phyloP scores from a whole-genome alignment of 2,329 filamentous ascomycete species.

The Colletotrichum destructivum region DNA sequence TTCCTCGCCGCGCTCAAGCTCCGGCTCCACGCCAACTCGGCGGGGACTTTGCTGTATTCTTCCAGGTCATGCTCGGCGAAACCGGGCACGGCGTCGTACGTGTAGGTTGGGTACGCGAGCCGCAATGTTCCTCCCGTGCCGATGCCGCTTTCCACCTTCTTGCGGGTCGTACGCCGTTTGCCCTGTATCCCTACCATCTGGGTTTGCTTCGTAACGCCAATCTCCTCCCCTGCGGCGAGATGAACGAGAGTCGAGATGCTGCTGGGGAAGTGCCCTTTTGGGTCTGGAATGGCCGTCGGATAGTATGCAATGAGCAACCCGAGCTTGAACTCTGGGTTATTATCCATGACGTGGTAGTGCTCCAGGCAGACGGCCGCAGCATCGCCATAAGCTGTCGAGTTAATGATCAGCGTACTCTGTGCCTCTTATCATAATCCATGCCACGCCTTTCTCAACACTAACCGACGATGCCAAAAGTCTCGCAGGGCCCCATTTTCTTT shows the following conservation, averaged over 20 bases:
- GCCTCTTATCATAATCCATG: not conserved
- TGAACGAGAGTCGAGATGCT: slow-evolving; percentile 58
- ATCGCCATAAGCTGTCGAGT: slow-evolving; percentile 57
- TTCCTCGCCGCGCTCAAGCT: slow-evolving; percentile 72
- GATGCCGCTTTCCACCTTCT: slow-evolving; percentile 53
- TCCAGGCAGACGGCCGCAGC: slow-evolving; percentile 60
- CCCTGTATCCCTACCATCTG: slow-evolving; percentile 63
- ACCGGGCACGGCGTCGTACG: slow-evolving; percentile 68
- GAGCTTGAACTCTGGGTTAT: slow-evolving; percentile 61
- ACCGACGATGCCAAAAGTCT: slow-evolving; percentile 62
- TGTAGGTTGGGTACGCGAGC: slow-evolving; percentile 57
- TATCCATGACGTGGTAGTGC: slow-evolving; percentile 61
- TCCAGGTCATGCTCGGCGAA: slow-evolving; percentile 81
- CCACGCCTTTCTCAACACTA: slow-evolving; percentile 26
- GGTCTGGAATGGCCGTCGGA: slow-evolving; percentile 60
- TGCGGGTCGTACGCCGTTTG: slow-evolving; percentile 54
- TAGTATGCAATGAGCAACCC: slow-evolving; percentile 62
- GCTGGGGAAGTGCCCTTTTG: slow-evolving; percentile 57
- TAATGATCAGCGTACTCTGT: not conserved
- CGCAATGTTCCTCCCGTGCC: slow-evolving; percentile 55
- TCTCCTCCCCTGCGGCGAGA: slow-evolving; percentile 55
- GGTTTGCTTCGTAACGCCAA: slow-evolving; percentile 58
- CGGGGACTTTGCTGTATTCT: slow-evolving; percentile 75
- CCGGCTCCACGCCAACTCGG: slow-evolving; percentile 79
- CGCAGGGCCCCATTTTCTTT: slow-evolving; percentile 55